Percentiles rank a stretch among this genome's conserved stretches.
phyloP scores from a whole-genome alignment of 257 asterid genomes.

The Nyctanthes arbortristis region DNA sequence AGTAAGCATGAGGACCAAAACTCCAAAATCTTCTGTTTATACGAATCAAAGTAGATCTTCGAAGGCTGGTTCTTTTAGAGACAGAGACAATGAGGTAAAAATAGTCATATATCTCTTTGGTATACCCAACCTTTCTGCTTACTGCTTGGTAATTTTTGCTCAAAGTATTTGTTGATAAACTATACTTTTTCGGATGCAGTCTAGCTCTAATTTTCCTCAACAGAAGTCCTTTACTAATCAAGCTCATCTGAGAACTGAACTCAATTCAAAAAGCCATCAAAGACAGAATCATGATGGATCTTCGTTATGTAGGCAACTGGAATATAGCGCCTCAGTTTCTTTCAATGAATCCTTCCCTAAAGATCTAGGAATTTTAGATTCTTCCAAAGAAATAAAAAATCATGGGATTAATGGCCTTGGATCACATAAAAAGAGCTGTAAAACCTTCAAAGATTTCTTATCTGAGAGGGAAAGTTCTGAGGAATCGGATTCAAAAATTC shows the following conservation, averaged over 20 bases:
- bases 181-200: slow-evolving; percentile 26
- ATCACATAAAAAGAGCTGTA: slow-evolving; percentile 24
- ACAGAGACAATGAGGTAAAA: slow-evolving; percentile 60
- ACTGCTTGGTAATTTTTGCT: background rate
- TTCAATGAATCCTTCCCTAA: slow-evolving; percentile 19
- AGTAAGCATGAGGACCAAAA: slow-evolving; percentile 57
- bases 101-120: background rate
- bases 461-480: slow-evolving; percentile 33
- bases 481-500: slow-evolving; percentile 32
- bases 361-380: slow-evolving; percentile 19
- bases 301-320: background rate
- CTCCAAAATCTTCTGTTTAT: slow-evolving; percentile 41
- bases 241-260: background rate
- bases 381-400: slow-evolving; percentile 20
- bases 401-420: slow-evolving; percentile 13
- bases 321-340: slow-evolving; percentile 21
- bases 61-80: slow-evolving; percentile 39
- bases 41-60: slow-evolving; percentile 47
- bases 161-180: slow-evolving; percentile 3
- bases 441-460: slow-evolving; percentile 52
- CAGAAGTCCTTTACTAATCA: slow-evolving; percentile 25
- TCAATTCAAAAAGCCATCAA: background rate
- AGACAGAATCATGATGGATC: slow-evolving; percentile 33
- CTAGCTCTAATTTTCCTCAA: slow-evolving; percentile 39
- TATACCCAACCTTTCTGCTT: background rate